phyloP scores from a whole-genome alignment of 2,329 filamentous ascomycete genomes.

The Exophiala sp. region DNA sequence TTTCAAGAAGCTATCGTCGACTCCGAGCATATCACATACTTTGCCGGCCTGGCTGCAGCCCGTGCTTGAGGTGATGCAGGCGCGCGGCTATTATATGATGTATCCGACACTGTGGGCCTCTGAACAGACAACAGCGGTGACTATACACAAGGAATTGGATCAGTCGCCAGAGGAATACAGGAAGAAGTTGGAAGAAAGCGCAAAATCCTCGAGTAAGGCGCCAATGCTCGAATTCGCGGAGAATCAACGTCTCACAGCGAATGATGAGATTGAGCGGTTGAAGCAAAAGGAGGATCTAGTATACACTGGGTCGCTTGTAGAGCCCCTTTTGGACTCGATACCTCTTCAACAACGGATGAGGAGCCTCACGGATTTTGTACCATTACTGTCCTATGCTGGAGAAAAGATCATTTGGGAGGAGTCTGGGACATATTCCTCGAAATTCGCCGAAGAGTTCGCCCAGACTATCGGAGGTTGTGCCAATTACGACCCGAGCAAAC shows the following conservation, averaged over 20 bases:
- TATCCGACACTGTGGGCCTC: constrained; percentile 62
- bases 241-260: constrained; percentile 17
- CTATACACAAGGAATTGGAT: constrained; percentile 72
- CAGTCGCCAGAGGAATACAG: constrained; percentile 65
- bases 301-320: constrained; percentile 9
- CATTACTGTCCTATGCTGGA: constrained; percentile 17
- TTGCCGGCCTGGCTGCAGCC: constrained; percentile 77
- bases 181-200: constrained; percentile 1
- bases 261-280: constrained; percentile 20
- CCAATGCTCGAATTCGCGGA: background rate
- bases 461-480: constrained; percentile 13
- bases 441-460: constrained; percentile 21
- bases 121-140: constrained; percentile 58
- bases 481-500: constrained; percentile 2
- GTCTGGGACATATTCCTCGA: constrained; percentile 2
- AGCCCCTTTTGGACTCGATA: constrained; percentile 10
- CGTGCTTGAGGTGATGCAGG: constrained; percentile 69
- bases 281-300: constrained; percentile 11
- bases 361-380: constrained; percentile 1
- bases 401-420: constrained; percentile 6
- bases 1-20: constrained; percentile 13
- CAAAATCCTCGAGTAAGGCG: background rate
- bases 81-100: constrained; percentile 72
- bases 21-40: constrained; percentile 57
- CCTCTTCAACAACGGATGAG: background rate